Conservation (phyloP, 345 rosid species). For the Eucalyptus curtisii region DNA sequence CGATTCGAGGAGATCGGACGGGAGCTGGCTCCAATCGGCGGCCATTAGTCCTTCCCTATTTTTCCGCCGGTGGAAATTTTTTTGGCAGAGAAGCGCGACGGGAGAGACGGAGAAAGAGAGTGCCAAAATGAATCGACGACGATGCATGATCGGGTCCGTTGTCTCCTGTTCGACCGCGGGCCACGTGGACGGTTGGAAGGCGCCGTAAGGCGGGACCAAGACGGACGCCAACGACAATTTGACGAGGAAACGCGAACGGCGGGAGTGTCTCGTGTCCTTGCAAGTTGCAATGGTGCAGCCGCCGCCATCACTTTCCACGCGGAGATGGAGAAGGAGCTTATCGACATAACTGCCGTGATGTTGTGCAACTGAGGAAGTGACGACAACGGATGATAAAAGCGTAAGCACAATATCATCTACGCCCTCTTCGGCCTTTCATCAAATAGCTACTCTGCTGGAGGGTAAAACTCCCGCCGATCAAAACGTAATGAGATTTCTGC, state of each 20-base stretch:
- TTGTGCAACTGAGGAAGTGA: neutral
- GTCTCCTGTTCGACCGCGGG: neutral
- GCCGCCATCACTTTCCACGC: neutral
- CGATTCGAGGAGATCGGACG: conserved; percentile 21
- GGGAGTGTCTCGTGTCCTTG: neutral
- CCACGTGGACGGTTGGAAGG: neutral
- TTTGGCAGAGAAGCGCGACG: neutral
- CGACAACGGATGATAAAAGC: neutral
- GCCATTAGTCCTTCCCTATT: conserved; percentile 2
- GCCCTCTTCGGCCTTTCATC: neutral
- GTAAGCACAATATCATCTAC: neutral
- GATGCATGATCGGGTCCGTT: neutral
- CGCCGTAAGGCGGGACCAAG: neutral
- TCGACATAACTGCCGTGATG: neutral
- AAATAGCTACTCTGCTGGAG: neutral
- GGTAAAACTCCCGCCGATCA: neutral
- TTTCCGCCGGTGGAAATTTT: neutral
- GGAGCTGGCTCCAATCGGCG: conserved; percentile 40
- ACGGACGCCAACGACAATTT: neutral
- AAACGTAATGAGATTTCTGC: neutral
- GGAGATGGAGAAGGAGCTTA: neutral
- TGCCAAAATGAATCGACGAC: neutral
- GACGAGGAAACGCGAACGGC: neutral
- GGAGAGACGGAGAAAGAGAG: neutral
- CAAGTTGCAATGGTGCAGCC: neutral